Percentiles rank a stretch among this genome's conserved stretches.
Conservation (phyloP, 352 stramenopile species). For the Phytophthora podocarpi region DNA sequence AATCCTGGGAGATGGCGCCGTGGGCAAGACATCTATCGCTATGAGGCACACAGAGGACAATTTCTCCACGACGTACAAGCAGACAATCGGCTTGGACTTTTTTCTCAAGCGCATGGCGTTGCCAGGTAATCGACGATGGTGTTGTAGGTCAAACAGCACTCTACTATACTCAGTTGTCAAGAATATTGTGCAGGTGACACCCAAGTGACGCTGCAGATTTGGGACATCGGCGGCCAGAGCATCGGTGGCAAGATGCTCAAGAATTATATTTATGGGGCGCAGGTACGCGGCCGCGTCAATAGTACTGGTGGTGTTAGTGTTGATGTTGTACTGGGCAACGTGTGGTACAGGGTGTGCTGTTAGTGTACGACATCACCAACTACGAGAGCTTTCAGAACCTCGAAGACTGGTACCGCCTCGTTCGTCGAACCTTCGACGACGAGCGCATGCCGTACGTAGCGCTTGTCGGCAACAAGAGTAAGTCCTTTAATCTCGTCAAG, state of each 20-base stretch:
- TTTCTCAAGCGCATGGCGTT: constrained; percentile 94
- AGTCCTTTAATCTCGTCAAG: too few relatives aligned
- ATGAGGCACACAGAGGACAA: constrained; percentile 92
- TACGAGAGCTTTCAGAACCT: constrained; percentile 96
- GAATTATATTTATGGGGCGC: constrained; percentile 95
- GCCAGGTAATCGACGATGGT: constrained; percentile 49
- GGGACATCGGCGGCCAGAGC: constrained; percentile 94
- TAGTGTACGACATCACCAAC: constrained; percentile 97
- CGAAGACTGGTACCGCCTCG: constrained; percentile 94
- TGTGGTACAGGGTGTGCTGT: constrained; percentile 72
- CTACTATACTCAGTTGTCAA: neutral
- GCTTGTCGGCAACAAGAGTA: constrained; percentile 93
- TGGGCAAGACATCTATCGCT: constrained; percentile 96
- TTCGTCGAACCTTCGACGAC: constrained; percentile 87
- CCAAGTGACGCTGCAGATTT: constrained; percentile 93
- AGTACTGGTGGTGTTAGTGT: neutral
- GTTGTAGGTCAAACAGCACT: too few relatives aligned
- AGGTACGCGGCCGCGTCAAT: constrained; percentile 61
- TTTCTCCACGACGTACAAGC: constrained; percentile 95
- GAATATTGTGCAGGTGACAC: constrained; percentile 63
- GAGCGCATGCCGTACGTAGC: constrained; percentile 89
- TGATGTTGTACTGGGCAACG: too few relatives aligned
- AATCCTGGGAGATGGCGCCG: constrained; percentile 92
- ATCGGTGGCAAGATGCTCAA: constrained; percentile 88
- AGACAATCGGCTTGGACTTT: constrained; percentile 96